Conservation (phyloP, 2,329 filamentous ascomycete species). For the Colletotrichum lupini region DNA sequence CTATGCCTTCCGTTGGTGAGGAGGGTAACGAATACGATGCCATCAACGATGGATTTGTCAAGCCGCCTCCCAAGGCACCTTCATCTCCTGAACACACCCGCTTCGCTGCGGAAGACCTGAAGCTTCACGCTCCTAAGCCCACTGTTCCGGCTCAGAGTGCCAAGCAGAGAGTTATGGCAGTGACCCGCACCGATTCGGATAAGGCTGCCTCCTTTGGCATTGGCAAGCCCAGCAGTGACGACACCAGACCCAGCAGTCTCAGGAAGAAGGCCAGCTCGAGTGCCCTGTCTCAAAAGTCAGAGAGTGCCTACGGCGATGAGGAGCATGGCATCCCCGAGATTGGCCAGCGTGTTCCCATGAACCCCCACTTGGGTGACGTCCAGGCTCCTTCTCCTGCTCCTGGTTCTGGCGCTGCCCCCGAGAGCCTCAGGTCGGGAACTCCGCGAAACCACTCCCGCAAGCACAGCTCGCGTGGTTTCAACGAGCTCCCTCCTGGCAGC, state of each 20-base stretch:
- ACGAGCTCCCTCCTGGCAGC: slow-evolving; percentile 82
- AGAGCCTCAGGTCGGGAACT: slow-evolving; percentile 48
- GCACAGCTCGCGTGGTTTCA: slow-evolving; percentile 77
- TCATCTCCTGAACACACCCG: slow-evolving; percentile 77
- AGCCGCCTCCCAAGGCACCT: slow-evolving; percentile 41
- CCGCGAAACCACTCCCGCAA: slow-evolving; percentile 73
- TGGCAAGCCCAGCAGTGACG: slow-evolving; percentile 72
- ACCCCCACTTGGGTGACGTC: slow-evolving; percentile 91
- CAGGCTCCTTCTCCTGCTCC: slow-evolving; percentile 90
- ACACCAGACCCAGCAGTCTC: slow-evolving; percentile 52
- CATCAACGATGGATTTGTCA: slow-evolving; percentile 56
- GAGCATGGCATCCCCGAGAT: slow-evolving; percentile 94
- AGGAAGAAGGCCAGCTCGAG: slow-evolving; percentile 73
- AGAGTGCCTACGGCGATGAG: slow-evolving; percentile 61
- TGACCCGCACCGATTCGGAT: slow-evolving; percentile 92
- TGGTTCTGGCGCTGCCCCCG: slow-evolving; percentile 47
- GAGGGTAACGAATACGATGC: slow-evolving; percentile 90
- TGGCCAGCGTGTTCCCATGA: slow-evolving; percentile 92
- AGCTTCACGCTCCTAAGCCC: slow-evolving; percentile 89
- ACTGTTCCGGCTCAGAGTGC: slow-evolving; percentile 85
- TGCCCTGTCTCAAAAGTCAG: slow-evolving; percentile 58
- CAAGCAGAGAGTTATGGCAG: slow-evolving; percentile 82
- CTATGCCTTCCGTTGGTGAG: slow-evolving; percentile 86
- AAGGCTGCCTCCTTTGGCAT: slow-evolving; percentile 87
- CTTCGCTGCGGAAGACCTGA: slow-evolving; percentile 82